phyloP scores from a whole-genome alignment of 805 yeast genomes.

The Isabelozyma gotoi region DNA sequence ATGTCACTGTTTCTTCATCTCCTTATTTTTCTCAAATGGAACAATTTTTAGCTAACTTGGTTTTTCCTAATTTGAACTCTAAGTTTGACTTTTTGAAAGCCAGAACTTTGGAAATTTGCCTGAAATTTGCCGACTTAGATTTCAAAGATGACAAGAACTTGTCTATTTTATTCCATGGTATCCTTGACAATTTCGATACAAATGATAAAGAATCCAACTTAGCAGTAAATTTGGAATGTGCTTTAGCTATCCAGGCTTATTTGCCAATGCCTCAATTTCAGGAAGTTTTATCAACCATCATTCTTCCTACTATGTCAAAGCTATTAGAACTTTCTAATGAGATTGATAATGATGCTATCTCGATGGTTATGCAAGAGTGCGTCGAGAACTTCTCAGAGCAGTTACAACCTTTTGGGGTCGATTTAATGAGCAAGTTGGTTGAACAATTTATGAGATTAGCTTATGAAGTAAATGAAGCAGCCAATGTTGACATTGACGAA shows the following conservation, averaged over 20 bases:
- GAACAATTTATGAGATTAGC: conserved; percentile 59
- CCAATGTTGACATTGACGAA: conserved; percentile 25
- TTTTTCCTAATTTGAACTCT: conserved; percentile 71
- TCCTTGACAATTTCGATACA: conserved; percentile 28
- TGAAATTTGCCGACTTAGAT: conserved; percentile 62
- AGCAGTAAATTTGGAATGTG: conserved; percentile 82
- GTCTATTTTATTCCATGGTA: conserved; percentile 30
- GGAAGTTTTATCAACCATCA: conserved; percentile 63
- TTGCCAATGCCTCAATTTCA: conserved; percentile 64
- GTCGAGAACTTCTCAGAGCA: conserved; percentile 87
- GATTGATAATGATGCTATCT: conserved; percentile 82
- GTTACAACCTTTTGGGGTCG: conserved; percentile 77
- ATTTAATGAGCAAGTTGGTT: conserved; percentile 54
- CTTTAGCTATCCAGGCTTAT: conserved; percentile 81
- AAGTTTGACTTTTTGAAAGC: conserved; percentile 70
- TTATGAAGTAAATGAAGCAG: conserved; percentile 53
- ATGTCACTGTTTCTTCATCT: conserved; percentile 53
- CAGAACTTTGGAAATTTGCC: conserved; percentile 64
- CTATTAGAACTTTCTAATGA: conserved; percentile 72
- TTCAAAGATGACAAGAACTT: conserved; percentile 35
- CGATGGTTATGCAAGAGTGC: conserved; percentile 92
- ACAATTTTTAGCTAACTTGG: conserved; percentile 56
- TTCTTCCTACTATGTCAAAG: conserved; percentile 80
- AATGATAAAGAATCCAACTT: conserved; percentile 32
- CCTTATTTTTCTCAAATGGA: conserved; percentile 68